Evolutionary conservation across 805 yeast genomes (phyloP).

Genomic region (Kluyveromyces starmeri): DNA sequence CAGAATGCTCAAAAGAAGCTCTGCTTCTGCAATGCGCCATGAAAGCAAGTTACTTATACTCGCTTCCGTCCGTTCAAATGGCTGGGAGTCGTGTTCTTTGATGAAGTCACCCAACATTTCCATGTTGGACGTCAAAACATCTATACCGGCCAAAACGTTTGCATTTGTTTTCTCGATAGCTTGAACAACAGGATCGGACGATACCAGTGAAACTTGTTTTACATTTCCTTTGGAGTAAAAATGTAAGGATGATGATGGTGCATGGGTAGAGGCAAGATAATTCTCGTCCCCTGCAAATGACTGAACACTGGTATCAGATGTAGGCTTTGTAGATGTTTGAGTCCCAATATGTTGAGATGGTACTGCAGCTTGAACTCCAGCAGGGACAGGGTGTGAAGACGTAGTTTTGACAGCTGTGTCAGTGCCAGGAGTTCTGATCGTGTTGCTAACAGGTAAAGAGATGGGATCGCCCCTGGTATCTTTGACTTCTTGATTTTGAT

Average conservation of each 20-base stretch:
- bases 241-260: conserved; percentile 14
- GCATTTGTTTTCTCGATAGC: conserved; percentile 22
- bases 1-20: conserved; percentile 7
- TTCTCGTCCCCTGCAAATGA: conserved; percentile 30
- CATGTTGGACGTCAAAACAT: conserved; percentile 26
- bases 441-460: too few relatives aligned
- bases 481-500: too few relatives aligned
- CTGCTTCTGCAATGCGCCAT: conserved; percentile 33
- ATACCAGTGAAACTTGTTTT: conserved; percentile 7
- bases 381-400: not conserved
- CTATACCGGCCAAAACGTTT: conserved; percentile 27
- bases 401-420: too few relatives aligned
- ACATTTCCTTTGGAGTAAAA: conserved; percentile 19
- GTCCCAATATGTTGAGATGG: not conserved
- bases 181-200: conserved; percentile 10
- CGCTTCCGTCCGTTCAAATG: conserved; percentile 21
- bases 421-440: too few relatives aligned
- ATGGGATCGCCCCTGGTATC: too few relatives aligned
- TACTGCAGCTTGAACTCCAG: not conserved
- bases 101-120: conserved; percentile 22
- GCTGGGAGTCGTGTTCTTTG: conserved; percentile 26
- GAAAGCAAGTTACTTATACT: conserved; percentile 25
- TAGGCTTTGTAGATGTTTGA: not conserved
- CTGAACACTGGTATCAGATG: conserved; percentile 5
- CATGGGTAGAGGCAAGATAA: conserved; percentile 20